A percentile compares a stretch with the other conserved stretches of the same genome.
phyloP scores from a whole-genome alignment of 2,329 filamentous ascomycete species.

The Chaetomium olivaceum region DNA sequence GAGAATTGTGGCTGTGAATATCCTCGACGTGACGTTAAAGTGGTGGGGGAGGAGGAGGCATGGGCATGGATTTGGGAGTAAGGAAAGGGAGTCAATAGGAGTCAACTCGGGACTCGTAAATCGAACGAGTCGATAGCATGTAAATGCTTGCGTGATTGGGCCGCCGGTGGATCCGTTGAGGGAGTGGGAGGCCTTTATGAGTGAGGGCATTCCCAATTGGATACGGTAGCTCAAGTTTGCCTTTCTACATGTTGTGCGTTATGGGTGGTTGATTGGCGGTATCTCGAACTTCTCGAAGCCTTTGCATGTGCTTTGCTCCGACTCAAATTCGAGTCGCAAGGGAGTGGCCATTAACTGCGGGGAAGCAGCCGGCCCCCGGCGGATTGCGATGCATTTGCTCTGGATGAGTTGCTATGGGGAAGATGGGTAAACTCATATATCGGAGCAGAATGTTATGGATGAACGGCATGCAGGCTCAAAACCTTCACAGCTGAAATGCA shows the following conservation, averaged over 20 bases:
- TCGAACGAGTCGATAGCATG: neutral
- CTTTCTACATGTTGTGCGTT: neutral
- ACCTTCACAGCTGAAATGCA: neutral
- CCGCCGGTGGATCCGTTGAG: neutral
- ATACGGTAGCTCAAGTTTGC: neutral
- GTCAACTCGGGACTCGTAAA: neutral
- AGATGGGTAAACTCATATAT: no score
- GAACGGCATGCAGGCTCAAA: neutral
- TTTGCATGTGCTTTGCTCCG: neutral
- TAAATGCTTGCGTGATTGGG: neutral
- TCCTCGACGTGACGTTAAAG: neutral
- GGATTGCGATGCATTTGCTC: neutral
- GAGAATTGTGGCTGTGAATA: neutral
- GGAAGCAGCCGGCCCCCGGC: neutral
- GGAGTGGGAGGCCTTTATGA: neutral
- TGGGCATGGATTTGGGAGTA: no score
- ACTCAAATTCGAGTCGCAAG: neutral
- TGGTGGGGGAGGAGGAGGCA: no score
- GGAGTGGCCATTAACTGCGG: neutral
- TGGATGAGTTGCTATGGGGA: no score
- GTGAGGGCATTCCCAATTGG: neutral
- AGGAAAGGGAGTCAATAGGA: neutral
- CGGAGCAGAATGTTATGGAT: neutral
- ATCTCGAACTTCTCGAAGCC: neutral
- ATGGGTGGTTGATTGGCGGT: neutral